Evolutionary conservation across 2,329 filamentous ascomycete genomes (phyloP).

Genomic region (Cladosporium sp.): DNA sequence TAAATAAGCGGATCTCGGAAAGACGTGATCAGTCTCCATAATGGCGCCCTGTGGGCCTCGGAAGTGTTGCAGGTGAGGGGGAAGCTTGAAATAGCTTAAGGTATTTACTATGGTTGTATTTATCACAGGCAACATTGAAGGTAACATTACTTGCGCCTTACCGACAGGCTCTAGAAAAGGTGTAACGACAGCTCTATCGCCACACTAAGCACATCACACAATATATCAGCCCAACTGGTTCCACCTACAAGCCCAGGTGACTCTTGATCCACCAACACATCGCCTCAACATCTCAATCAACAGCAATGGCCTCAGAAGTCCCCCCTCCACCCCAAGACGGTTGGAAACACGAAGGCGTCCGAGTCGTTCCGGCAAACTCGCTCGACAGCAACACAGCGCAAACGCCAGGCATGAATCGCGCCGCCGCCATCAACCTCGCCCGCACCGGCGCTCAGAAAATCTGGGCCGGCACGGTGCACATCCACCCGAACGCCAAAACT

Average conservation of each 20-base stretch:
- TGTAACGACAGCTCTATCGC: neutral
- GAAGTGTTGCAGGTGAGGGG: slow-evolving; percentile 14
- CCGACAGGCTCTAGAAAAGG: neutral
- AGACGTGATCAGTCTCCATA: slow-evolving; percentile 16
- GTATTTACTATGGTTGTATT: neutral
- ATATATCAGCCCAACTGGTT: neutral
- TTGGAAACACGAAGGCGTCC: slow-evolving; percentile 48
- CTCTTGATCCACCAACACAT: neutral
- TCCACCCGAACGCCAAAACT: slow-evolving; percentile 49
- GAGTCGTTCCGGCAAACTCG: slow-evolving; percentile 45
- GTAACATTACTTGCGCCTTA: neutral
- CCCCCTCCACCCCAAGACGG: slow-evolving; percentile 33
- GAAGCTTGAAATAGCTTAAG: neutral
- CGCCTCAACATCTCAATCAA: slow-evolving; percentile 6
- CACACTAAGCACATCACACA: neutral
- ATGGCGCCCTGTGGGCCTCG: slow-evolving; percentile 20
- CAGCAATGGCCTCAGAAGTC: slow-evolving; percentile 20
- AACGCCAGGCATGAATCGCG: slow-evolving; percentile 49
- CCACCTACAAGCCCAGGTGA: slow-evolving; percentile 4
- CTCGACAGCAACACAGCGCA: slow-evolving; percentile 47
- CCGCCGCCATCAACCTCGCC: slow-evolving; percentile 49
- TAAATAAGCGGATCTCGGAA: neutral
- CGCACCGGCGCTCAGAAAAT: slow-evolving; percentile 48
- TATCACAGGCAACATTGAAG: neutral
- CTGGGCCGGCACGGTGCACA: slow-evolving; percentile 50